Conservation (phyloP, 75 land plant genomes). For the Sequoia sempervirens region DNA sequence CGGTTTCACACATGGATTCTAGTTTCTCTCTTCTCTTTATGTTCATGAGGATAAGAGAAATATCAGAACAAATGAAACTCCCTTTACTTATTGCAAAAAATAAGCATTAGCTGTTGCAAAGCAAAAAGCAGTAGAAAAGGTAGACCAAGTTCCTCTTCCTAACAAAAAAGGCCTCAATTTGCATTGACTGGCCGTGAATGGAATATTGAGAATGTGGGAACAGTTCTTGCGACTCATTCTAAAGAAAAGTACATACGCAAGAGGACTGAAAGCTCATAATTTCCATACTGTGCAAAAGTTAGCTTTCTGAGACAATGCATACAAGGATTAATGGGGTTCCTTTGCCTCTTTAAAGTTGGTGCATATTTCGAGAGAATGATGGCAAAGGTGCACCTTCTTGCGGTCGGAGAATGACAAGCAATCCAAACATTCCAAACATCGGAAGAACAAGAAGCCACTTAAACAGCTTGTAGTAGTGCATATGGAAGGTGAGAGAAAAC, state of each 20-base stretch:
- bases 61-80: not conserved
- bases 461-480: constrained; percentile 90
- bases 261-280: not conserved
- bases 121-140: not conserved
- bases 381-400: constrained; percentile 80
- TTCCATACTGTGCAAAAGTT: not conserved
- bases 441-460: constrained; percentile 94
- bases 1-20: not conserved
- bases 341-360: constrained; percentile 14
- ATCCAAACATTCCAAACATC: constrained; percentile 87
- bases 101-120: not conserved
- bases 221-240: not conserved
- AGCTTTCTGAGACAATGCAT: not conserved
- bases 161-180: not conserved
- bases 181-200: not conserved
- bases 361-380: constrained; percentile 74
- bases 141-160: not conserved
- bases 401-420: constrained; percentile 78
- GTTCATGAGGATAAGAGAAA: not conserved
- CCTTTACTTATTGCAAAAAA: not conserved
- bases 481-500: constrained; percentile 91
- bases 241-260: not conserved
- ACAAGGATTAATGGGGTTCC: not conserved
- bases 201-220: not conserved
- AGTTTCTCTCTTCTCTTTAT: not conserved